A percentile compares a stretch with the other conserved stretches of the same genome.
Conservation (phyloP, 805 yeast genomes). For the Candida gorgasii region DNA sequence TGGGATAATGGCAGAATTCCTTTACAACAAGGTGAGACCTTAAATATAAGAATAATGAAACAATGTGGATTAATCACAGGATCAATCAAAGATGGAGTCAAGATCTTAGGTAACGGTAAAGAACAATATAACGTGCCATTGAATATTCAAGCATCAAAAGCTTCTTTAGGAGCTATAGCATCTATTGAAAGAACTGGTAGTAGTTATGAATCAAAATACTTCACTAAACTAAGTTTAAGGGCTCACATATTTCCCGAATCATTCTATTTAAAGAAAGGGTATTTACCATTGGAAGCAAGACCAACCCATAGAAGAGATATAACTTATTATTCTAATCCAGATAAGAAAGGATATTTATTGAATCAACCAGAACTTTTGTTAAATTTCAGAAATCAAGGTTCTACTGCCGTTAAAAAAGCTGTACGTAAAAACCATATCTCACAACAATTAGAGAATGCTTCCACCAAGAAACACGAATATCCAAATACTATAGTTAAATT, state of each 20-base stretch:
- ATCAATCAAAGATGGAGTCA: slow-evolving; percentile 74
- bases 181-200: slow-evolving; percentile 76
- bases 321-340: slow-evolving; percentile 69
- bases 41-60: slow-evolving; percentile 77
- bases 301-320: slow-evolving; percentile 84
- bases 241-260: slow-evolving; percentile 78
- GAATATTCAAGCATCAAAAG: slow-evolving; percentile 79
- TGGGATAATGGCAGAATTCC: slow-evolving; percentile 65
- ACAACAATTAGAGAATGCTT: slow-evolving; percentile 36
- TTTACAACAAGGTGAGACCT: slow-evolving; percentile 57
- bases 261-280: slow-evolving; percentile 68
- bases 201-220: slow-evolving; percentile 69
- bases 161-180: slow-evolving; percentile 70
- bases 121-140: slow-evolving; percentile 56
- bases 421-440: slow-evolving; percentile 38
- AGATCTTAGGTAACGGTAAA: slow-evolving; percentile 69
- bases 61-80: slow-evolving; percentile 74
- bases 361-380: slow-evolving; percentile 39
- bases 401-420: slow-evolving; percentile 18
- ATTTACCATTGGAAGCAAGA: slow-evolving; percentile 80
- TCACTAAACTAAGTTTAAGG: slow-evolving; percentile 59
- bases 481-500: slow-evolving; percentile 20
- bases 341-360: slow-evolving; percentile 73
- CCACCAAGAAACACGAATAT: slow-evolving; percentile 17
- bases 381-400: slow-evolving; percentile 30